Percentiles rank a stretch among this genome's conserved stretches.
Conservation (phyloP, 129 eudicot genomes). For the Flaveria linearis region DNA sequence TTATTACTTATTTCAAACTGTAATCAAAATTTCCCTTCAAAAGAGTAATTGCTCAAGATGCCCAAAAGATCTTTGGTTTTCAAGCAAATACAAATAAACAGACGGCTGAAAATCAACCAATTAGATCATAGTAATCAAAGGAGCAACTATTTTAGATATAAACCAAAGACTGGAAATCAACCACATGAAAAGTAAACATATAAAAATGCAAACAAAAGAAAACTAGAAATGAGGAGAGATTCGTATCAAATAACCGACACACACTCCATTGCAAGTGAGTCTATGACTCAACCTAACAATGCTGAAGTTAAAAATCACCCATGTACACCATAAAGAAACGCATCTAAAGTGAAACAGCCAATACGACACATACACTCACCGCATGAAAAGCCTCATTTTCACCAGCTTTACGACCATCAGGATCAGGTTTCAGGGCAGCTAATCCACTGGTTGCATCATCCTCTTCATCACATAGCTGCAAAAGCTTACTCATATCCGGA, state of each 20-base stretch:
- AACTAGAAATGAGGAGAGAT: not conserved
- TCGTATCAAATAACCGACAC: not conserved
- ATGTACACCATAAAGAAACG: not conserved
- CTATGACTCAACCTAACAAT: not conserved
- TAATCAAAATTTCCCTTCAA: not conserved
- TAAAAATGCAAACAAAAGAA: not conserved
- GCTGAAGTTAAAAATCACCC: conserved; percentile 2
- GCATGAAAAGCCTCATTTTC: conserved; percentile 38
- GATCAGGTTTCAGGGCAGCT: conserved; percentile 73
- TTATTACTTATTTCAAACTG: not conserved
- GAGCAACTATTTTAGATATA: conserved; percentile 1
- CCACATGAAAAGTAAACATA: not conserved
- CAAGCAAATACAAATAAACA: not conserved
- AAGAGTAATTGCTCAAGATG: not conserved
- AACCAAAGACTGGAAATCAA: not conserved
- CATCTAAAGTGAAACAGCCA: not conserved
- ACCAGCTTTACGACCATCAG: conserved; percentile 51
- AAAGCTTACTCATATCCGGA: conserved; percentile 62
- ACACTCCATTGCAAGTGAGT: not conserved
- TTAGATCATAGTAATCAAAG: not conserved
- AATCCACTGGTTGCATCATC: conserved; percentile 88
- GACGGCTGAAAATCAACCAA: not conserved
- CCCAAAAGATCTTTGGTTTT: not conserved
- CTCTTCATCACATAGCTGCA: conserved; percentile 76
- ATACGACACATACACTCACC: conserved; percentile 28